Evolutionary conservation across 2,329 filamentous ascomycete genomes (phyloP).

Genomic region (Exophiala calicioides): DNA sequence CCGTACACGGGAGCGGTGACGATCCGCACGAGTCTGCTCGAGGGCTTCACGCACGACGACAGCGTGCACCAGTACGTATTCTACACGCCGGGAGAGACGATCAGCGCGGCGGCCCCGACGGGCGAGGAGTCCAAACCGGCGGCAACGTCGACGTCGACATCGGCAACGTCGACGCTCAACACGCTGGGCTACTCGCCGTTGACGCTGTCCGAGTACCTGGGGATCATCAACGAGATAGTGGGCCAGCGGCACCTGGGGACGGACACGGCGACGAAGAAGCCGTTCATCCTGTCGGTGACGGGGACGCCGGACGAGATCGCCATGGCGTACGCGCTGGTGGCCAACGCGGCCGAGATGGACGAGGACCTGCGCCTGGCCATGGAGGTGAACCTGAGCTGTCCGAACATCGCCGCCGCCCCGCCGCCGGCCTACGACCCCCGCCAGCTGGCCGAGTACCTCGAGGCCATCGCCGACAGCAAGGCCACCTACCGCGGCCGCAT

Average conservation of each 20-base stretch:
- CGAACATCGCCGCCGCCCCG: constrained; percentile 68
- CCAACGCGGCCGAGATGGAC: constrained; percentile 41
- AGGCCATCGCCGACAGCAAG: constrained; percentile 44
- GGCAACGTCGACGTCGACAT: constrained; percentile 9
- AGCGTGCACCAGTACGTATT: constrained; percentile 55
- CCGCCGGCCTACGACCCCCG: constrained; percentile 68
- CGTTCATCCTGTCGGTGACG: constrained; percentile 67
- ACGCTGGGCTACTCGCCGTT: constrained; percentile 73
- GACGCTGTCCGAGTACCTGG: constrained; percentile 60
- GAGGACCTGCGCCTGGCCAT: constrained; percentile 59
- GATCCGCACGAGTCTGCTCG: constrained; percentile 67
- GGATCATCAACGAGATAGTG: constrained; percentile 54
- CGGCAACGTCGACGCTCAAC: constrained; percentile 53
- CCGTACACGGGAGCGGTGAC: constrained; percentile 71
- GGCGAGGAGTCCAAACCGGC: constrained; percentile 21
- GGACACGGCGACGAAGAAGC: constrained; percentile 46
- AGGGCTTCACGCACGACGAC: constrained; percentile 63
- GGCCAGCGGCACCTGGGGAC: constrained; percentile 33
- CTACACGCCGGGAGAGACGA: constrained; percentile 27
- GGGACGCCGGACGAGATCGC: constrained; percentile 61
- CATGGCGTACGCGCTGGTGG: constrained; percentile 57
- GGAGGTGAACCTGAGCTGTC: constrained; percentile 78
- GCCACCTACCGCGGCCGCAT: constrained; percentile 28
- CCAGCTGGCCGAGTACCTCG: constrained; percentile 58
- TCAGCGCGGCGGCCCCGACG: constrained; percentile 13